Evolutionary conservation across 148 eudicot genomes (phyloP), one percentile per base, ranked within the genome.

Genomic region (Selenicereus undatus): DNA sequence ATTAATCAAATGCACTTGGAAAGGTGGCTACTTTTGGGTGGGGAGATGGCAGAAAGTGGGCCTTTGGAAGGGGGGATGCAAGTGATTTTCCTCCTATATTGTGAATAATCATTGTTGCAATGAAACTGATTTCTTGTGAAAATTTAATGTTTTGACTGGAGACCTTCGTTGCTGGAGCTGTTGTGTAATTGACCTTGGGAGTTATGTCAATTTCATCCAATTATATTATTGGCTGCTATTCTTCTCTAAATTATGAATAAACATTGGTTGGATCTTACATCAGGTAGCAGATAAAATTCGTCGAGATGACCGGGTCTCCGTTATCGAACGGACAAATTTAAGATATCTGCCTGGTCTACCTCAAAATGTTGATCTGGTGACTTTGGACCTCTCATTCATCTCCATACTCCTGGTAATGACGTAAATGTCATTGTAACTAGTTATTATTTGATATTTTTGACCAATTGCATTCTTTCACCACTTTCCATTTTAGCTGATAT

Each of bases 261-360:
- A 8, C 50, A 4, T 66, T 5, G 16, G 18, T 56, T 48, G 62
- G 51, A 68, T 52, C 69, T 24, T 65, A 65, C 65, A 32, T 24
- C 80, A 96, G 99, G 98, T 97, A 85, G 99, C 98, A 22, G 94
- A 97, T 17, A 97, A 94, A 88, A 89, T 97, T 71, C 97, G 98
- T n/a, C 86, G 64, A 42, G 93, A 94, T 90, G 92, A 94, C 71
- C 93, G 96, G 74, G 99, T 97, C 24, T 80, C 78, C 82, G 91
- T 97, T 43, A 88, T 94, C 20, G 97, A 97, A 32, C 85, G 98
- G 75, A 97, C 99, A 79, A 97, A 97, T 84, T 88, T 97, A 76
- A 94, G 99, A 89, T 90, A 92, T 88, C 87, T 97, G 68, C 26
- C 95, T 52, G 93, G 88, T 72, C 98, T 97, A 62, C 99, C 99